These are phyloP conservation scores for Kernera saxatilis DNA, from an alignment of 345 rosid genomes.

Conservation along the genomic window DNA sequence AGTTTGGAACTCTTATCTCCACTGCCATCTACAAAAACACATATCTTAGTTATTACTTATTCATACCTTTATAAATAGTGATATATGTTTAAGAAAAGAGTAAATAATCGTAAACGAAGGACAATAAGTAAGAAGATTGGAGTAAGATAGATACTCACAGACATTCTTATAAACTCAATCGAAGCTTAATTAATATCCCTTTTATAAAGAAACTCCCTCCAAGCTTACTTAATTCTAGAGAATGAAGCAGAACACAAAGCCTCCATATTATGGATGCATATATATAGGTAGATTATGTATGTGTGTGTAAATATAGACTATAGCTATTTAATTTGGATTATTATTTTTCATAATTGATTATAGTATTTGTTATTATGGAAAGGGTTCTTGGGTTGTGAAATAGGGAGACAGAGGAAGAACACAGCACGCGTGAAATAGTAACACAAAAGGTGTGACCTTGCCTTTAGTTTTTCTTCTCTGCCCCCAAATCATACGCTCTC, in stretches of 20 bases:
- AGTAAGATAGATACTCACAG: constrained; percentile 38
- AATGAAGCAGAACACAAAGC: constrained; percentile 9
- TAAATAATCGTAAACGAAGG: neutral
- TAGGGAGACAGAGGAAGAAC: constrained; percentile 37
- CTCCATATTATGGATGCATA: neutral
- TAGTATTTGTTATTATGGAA: constrained; percentile 3
- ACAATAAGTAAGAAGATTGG: neutral
- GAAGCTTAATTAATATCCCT: constrained; percentile 8
- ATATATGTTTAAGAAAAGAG: neutral
- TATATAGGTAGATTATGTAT: neutral
- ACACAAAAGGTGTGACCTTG: constrained; percentile 29
- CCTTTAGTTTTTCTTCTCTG: constrained; percentile 23
- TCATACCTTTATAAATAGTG: neutral
- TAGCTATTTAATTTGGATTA: neutral
- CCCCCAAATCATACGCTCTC: constrained; percentile 21
- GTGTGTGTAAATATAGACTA: neutral
- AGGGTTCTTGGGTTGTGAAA: constrained; percentile 50
- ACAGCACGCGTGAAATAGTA: constrained; percentile 50
- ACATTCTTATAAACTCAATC: constrained; percentile 34
- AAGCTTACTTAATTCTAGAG: constrained; percentile 3
- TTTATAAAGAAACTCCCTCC: neutral
- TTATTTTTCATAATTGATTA: neutral
- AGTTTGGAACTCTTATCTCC: constrained; percentile 85
- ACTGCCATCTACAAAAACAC: constrained; percentile 45
- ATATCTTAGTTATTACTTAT: neutral